Percentiles rank a stretch among this genome's conserved stretches.
Evolutionary conservation across 2,329 filamentous ascomycete genomes (phyloP).

Genomic region (Pseudocercospora macadamiae): DNA sequence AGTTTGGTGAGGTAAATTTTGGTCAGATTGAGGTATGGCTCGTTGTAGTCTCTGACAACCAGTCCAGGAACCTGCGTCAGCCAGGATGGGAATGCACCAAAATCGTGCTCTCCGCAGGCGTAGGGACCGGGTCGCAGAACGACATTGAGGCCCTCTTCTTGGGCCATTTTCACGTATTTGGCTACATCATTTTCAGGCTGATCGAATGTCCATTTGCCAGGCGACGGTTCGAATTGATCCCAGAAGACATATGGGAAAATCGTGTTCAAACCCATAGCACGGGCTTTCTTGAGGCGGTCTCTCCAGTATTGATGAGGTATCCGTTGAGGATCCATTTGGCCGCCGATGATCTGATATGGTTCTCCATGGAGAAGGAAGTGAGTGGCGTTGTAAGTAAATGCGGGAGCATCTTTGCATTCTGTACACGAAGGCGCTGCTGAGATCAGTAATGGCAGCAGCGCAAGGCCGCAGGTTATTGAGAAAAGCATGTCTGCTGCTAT

Average conservation of each 20-base stretch:
- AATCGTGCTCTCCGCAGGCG: conserved; percentile 55
- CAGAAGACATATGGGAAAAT: conserved; percentile 58
- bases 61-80: conserved; percentile 46
- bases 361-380: conserved; percentile 15
- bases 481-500: neutral
- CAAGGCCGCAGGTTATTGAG: neutral
- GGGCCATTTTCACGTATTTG: conserved; percentile 51
- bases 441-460: neutral
- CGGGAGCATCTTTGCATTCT: neutral
- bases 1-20: conserved; percentile 45
- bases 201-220: conserved; percentile 44
- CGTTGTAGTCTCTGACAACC: conserved; percentile 47
- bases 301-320: conserved; percentile 53
- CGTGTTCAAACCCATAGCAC: conserved; percentile 55
- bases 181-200: conserved; percentile 53
- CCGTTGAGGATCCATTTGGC: conserved; percentile 56
- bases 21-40: conserved; percentile 44
- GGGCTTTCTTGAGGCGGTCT: conserved; percentile 49
- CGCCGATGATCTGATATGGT: conserved; percentile 47
- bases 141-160: conserved; percentile 52
- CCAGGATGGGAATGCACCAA: conserved; percentile 55
- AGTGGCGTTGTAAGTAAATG: conserved; percentile 16
- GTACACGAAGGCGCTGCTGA: neutral
- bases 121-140: conserved; percentile 54
- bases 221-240: conserved; percentile 52